Conservation (phyloP, 192 early-diverging fungal species). For the Entomortierella beljakovae region DNA sequence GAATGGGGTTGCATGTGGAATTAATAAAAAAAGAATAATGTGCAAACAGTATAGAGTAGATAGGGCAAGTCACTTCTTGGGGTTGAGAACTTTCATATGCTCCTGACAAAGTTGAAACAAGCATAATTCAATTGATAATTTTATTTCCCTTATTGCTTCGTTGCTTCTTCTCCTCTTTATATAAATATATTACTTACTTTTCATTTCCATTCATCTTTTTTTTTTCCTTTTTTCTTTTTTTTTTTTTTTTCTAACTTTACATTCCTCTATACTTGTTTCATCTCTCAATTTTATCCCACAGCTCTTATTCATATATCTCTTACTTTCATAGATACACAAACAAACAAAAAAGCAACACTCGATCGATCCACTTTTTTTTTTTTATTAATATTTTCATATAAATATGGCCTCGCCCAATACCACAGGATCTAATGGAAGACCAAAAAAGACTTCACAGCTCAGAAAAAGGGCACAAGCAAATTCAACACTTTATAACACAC, state of each 20-base stretch:
- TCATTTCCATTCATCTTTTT: background rate
- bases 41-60: background rate
- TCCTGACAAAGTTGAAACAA: too few relatives aligned
- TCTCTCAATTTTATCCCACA: background rate
- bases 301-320: background rate
- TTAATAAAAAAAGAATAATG: too few relatives aligned
- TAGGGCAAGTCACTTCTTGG: background rate
- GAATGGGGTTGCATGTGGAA: background rate
- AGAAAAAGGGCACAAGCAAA: conserved; percentile 3
- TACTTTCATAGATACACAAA: too few relatives aligned
- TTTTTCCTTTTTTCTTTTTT: background rate
- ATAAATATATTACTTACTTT: too few relatives aligned
- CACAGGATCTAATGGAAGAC: conserved; percentile 7
- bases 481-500: background rate
- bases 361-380: background rate
- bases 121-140: background rate
- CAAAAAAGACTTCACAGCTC: background rate
- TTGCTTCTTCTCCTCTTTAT: too few relatives aligned
- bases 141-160: too few relatives aligned
- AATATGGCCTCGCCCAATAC: conserved; percentile 17
- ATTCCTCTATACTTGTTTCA: background rate
- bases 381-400: background rate
- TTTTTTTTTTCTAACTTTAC: background rate
- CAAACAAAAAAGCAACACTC: background rate
- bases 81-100: background rate